Conservation (phyloP, 2,329 filamentous ascomycete genomes). For the Orbilia oligospora region DNA sequence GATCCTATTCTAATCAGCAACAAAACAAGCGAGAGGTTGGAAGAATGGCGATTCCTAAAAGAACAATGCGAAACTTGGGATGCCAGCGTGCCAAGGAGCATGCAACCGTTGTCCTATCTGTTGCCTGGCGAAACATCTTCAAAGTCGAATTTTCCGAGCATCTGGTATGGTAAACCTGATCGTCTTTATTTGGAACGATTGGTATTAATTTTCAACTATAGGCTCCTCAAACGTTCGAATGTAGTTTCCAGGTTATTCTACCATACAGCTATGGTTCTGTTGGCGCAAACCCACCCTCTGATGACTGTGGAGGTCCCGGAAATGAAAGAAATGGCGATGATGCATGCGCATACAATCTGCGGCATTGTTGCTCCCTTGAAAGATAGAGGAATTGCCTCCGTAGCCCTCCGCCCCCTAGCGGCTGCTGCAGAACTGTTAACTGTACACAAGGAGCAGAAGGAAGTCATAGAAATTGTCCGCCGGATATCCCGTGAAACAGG, state of each 20-base stretch:
- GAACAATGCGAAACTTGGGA: conserved; percentile 88
- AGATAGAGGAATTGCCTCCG: conserved; percentile 82
- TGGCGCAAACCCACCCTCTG: conserved; percentile 83
- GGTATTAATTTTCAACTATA: conserved; percentile 10
- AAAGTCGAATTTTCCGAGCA: conserved; percentile 84
- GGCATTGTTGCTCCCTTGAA: conserved; percentile 89
- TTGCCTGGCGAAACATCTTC: conserved; percentile 77
- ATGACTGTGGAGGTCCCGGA: conserved; percentile 74
- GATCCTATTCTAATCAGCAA: conserved; percentile 61
- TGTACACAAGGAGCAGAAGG: conserved; percentile 80
- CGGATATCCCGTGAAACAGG: conserved; percentile 82
- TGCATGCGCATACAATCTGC: conserved; percentile 86
- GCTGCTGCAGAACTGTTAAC: conserved; percentile 82
- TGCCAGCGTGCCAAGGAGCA: conserved; percentile 81
- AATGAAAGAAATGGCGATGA: conserved; percentile 78
- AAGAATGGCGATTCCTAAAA: conserved; percentile 84
- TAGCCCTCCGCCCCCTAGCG: conserved; percentile 83
- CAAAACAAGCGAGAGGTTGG: conserved; percentile 70
- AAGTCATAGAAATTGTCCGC: conserved; percentile 82
- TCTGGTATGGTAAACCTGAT: conserved; percentile 75
- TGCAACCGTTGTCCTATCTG: conserved; percentile 87
- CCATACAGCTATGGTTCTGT: conserved; percentile 85
- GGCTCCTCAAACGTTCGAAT: conserved; percentile 83
- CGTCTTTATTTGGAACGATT: not conserved
- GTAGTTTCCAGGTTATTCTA: conserved; percentile 89